Base-by-base conservation (phyloP, 352 stramenopile genomes). In the Pythium diclinum region DNA sequence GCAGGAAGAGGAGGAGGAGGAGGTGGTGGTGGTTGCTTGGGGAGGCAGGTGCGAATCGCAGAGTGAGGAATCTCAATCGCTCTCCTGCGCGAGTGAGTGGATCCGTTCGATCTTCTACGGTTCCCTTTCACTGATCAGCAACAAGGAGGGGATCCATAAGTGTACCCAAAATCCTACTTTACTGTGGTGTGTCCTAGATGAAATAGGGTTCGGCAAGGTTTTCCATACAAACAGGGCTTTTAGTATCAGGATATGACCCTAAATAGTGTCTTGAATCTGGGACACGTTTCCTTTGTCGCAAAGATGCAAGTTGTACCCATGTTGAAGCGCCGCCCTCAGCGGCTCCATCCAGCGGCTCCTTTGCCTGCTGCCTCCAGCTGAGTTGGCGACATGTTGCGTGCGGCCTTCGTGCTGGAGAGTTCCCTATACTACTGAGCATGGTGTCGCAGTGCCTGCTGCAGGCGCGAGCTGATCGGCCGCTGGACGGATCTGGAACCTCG, bases 101-200 rank as follows among this genome's bases (percentile, higher is more conserved):
- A 36, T 17, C 9, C 40, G 55, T 61, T 61, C 36, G 55, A 59
- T 59, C 53, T 59, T 59, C 53, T 59, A 30, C 30, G 33, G 53
- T 52, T 61, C 34, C 56, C 10, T 23, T 51, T 51, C 44, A 30
- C 55, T 28, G 55, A 38, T 17, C 10, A 19, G 23, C 48, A 55
- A 33, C 48, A 13, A 52, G 17, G 19, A 16, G 36, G 19, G 36
- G 40, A 28, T 28, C 25, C 25, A 28, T 28, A 59, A 42, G 21
- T 67, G 61, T 67, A 67, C 61, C 61, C 61, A 67, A 56, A 1
- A 17, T 17, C 32, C 51, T 42, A 21, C 6, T 30, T 51, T 51
- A 52, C 28, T 44, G 44, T 54, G 56, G 34, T 32, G n/a, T 21
- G 42, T 49, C 42, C 16, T n/a, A 11, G 42, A 49, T 49, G 42